Evolutionary conservation across 192 early-diverging fungal species (phyloP).

Genomic region (Linnemannia hyalina): DNA sequence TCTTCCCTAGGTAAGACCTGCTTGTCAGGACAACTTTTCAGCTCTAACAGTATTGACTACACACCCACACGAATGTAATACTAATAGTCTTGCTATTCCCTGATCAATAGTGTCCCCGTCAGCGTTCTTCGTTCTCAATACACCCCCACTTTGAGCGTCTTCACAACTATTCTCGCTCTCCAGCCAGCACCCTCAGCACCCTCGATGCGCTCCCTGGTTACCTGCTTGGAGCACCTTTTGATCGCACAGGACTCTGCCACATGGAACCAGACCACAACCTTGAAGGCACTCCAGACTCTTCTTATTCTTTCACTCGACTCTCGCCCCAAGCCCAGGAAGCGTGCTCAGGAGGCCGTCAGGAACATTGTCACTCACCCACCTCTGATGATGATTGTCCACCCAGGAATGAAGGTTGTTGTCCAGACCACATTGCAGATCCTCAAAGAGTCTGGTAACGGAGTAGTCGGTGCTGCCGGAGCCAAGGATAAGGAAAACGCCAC

Average conservation of each 20-base stretch:
- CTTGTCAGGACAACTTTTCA: background rate
- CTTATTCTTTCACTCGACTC: constrained; percentile 83
- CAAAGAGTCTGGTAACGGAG: constrained; percentile 55
- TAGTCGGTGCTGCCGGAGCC: constrained; percentile 48
- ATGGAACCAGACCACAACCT: constrained; percentile 79
- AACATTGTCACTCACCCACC: constrained; percentile 80
- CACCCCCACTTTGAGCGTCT: constrained; percentile 70
- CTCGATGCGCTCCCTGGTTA: constrained; percentile 77
- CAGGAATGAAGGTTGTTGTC: constrained; percentile 49
- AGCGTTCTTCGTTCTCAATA: constrained; percentile 75
- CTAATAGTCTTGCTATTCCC: background rate
- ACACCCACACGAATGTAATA: background rate
- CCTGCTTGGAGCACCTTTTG: constrained; percentile 85
- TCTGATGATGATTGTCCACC: constrained; percentile 45
- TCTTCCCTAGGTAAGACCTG: constrained; percentile 70
- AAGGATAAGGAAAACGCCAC: constrained; percentile 55
- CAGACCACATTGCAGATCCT: constrained; percentile 51
- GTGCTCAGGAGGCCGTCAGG: constrained; percentile 87
- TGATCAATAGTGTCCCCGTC: constrained; percentile 59
- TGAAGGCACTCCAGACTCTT: constrained; percentile 80
- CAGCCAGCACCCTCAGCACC: constrained; percentile 80
- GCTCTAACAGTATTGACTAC: background rate
- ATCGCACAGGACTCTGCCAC: constrained; percentile 79
- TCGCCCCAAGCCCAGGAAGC: constrained; percentile 86
- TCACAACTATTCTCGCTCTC: constrained; percentile 73